Evolutionary conservation across 2,329 filamentous ascomycete genomes (phyloP).

Genomic region (Cryphonectria radicalis): DNA sequence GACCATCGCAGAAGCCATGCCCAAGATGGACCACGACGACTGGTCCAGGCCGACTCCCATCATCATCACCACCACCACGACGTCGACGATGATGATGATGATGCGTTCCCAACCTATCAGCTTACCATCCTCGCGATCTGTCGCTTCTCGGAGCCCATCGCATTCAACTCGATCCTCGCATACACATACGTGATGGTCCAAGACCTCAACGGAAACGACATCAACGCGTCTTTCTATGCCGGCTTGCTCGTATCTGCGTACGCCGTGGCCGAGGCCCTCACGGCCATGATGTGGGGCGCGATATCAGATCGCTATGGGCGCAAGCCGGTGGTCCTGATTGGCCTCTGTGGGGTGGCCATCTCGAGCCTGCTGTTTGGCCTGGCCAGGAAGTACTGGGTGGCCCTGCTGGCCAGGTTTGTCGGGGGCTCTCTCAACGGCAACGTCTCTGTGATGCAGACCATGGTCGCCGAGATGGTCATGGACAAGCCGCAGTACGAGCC

Average conservation of each 20-base stretch:
- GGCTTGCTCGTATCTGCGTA: slow-evolving; percentile 53
- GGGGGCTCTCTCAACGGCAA: slow-evolving; percentile 47
- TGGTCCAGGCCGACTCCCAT: neutral
- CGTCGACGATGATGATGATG: neutral
- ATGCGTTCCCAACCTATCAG: slow-evolving; percentile 48
- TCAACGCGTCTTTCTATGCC: slow-evolving; percentile 51
- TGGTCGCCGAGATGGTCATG: slow-evolving; percentile 49
- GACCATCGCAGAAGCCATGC: neutral
- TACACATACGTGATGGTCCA: slow-evolving; percentile 49
- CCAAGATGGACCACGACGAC: neutral
- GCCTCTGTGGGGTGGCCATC: slow-evolving; percentile 40
- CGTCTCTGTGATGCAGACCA: slow-evolving; percentile 47
- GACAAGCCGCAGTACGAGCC: slow-evolving; percentile 45
- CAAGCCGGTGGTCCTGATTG: slow-evolving; percentile 38
- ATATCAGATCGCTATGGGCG: slow-evolving; percentile 47
- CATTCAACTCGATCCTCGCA: slow-evolving; percentile 50
- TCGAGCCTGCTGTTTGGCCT: slow-evolving; percentile 48
- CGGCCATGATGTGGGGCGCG: slow-evolving; percentile 47
- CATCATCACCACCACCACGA: neutral
- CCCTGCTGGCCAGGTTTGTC: slow-evolving; percentile 45
- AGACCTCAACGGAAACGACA: slow-evolving; percentile 44
- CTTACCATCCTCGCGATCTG: slow-evolving; percentile 51
- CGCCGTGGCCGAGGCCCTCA: slow-evolving; percentile 48
- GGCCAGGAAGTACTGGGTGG: slow-evolving; percentile 47
- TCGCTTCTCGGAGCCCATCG: slow-evolving; percentile 50